Evolutionary conservation across 1,284 basidiomycete genomes (phyloP).

Genomic region (Nidula niveotomentosa): DNA sequence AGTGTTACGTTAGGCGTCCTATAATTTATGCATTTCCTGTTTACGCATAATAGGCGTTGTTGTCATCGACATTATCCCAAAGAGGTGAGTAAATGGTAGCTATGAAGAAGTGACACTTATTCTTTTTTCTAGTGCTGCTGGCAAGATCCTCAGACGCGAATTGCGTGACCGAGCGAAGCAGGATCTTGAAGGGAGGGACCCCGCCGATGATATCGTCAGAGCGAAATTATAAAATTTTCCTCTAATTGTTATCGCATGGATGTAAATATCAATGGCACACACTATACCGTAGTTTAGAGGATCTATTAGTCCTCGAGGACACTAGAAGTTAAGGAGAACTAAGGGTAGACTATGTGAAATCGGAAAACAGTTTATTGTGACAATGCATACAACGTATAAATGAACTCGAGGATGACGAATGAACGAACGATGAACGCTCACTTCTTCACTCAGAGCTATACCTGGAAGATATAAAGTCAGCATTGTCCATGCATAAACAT

Average conservation of each 20-base stretch:
- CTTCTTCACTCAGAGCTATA: not conserved
- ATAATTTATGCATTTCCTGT: not conserved
- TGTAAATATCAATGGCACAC: not conserved
- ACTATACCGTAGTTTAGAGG: too few species aligned
- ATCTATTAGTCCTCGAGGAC: too few species aligned
- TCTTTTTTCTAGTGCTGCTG: conserved; percentile 50
- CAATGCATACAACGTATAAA: too few species aligned
- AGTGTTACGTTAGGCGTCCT: not conserved
- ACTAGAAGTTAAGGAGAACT: too few species aligned
- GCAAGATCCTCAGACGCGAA: conserved; percentile 69
- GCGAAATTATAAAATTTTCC: conserved; percentile 28
- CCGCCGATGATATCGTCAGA: conserved; percentile 21
- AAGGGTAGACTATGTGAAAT: too few species aligned
- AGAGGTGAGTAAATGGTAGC: conserved; percentile 46
- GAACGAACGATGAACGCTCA: too few species aligned
- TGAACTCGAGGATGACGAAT: too few species aligned
- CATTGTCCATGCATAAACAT: too few species aligned
- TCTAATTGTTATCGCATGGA: not conserved
- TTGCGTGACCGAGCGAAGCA: conserved; percentile 57
- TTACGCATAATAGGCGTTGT: conserved; percentile 39
- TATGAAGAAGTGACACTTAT: not conserved
- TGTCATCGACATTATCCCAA: conserved; percentile 58
- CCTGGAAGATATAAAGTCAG: not conserved
- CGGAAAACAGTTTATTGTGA: too few species aligned
- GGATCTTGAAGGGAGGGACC: conserved; percentile 41